phyloP scores from a whole-genome alignment of 2,329 filamentous ascomycete genomes.

The Ophioceras dolichostomum region DNA sequence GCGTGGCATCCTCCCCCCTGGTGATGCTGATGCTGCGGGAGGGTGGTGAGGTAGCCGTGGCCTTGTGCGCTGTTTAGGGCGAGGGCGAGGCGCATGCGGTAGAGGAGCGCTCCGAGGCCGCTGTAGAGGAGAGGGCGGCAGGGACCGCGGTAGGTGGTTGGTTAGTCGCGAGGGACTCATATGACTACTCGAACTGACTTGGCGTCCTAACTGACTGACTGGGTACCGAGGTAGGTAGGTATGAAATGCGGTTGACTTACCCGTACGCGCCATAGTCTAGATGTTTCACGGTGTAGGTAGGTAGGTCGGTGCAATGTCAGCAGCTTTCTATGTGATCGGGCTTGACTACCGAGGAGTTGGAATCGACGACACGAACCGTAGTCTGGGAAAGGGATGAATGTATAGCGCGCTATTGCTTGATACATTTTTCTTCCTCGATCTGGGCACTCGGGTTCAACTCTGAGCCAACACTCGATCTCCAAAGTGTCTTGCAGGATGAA shows the following conservation, averaged over 20 bases:
- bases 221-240: no score
- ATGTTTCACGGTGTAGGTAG: no score
- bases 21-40: neutral
- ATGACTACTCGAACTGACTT: no score
- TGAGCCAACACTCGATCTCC: no score
- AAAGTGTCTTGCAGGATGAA: no score
- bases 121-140: neutral
- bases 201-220: no score
- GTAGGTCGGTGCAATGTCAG: no score
- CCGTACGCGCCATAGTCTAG: neutral
- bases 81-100: neutral
- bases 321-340: no score
- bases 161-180: no score
- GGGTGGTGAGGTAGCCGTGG: neutral
- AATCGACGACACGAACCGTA: neutral
- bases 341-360: neutral
- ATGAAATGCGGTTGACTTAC: neutral
- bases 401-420: no score
- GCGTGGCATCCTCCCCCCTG: neutral
- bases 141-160: neutral
- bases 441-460: no score
- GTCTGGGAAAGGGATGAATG: neutral
- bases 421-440: no score
- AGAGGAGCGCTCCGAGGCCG: neutral
- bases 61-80: neutral